Conservation (phyloP, 345 rosid genomes). For the Salix purpurea region DNA sequence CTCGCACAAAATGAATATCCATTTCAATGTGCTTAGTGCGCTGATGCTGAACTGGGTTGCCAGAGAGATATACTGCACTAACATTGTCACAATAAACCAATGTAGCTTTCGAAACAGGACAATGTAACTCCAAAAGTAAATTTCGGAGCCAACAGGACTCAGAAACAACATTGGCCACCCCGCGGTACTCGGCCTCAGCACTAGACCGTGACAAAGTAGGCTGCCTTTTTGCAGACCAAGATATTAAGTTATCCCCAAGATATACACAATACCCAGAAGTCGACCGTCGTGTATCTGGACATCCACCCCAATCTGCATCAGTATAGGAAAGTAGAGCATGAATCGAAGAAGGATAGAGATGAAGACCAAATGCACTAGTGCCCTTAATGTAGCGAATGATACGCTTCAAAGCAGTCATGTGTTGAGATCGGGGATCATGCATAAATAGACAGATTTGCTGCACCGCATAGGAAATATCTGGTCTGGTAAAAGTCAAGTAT, state of each 20-base stretch:
- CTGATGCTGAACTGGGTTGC: background rate
- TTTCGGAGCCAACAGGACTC: slow-evolving; percentile 4
- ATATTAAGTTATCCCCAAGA: background rate
- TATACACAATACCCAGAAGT: background rate
- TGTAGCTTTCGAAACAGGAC: background rate
- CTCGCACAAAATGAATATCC: slow-evolving; percentile 3
- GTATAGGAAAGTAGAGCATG: background rate
- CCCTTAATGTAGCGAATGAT: slow-evolving; percentile 1
- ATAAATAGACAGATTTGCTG: background rate
- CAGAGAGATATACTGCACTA: background rate
- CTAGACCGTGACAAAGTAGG: background rate
- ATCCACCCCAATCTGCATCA: slow-evolving; percentile 4
- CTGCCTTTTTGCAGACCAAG: background rate
- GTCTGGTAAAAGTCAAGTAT: background rate
- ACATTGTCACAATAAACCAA: background rate
- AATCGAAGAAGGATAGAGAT: background rate
- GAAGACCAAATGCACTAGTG: background rate
- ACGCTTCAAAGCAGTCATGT: slow-evolving; percentile 3
- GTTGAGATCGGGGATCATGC: background rate
- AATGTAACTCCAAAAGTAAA: background rate
- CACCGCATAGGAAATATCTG: background rate
- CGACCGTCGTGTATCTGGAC: background rate
- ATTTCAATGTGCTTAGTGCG: slow-evolving; percentile 5
- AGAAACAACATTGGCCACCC: background rate
- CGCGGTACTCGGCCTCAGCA: background rate